Percentiles rank a stretch among this genome's conserved stretches.
Evolutionary conservation across 2,329 filamentous ascomycete species (phyloP).

Genomic region (Fusarium chlamydosporum): DNA sequence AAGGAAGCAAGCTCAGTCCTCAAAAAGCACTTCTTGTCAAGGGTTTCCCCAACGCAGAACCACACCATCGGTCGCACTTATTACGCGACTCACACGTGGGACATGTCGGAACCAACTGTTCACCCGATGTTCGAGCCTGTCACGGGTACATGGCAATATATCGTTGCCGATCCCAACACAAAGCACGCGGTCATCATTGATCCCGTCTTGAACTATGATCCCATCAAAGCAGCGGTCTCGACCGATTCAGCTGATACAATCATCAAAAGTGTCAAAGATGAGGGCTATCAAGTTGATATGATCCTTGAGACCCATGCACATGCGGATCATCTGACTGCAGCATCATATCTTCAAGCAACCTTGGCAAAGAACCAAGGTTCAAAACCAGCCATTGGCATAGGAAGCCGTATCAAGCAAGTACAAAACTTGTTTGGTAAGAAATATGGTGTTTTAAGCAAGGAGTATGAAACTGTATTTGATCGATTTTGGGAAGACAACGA

Average conservation of each 20-base stretch:
- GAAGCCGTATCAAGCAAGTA: constrained; percentile 65
- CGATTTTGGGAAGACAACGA: constrained; percentile 68
- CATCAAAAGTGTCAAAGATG: constrained; percentile 59
- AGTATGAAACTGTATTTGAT: constrained; percentile 66
- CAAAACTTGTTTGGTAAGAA: constrained; percentile 64
- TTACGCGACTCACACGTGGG: neutral
- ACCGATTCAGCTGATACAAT: constrained; percentile 68
- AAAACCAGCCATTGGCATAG: constrained; percentile 66
- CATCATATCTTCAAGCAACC: constrained; percentile 67
- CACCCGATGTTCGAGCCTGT: constrained; percentile 41
- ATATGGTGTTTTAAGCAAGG: constrained; percentile 62
- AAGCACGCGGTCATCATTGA: constrained; percentile 70
- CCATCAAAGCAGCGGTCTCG: constrained; percentile 57
- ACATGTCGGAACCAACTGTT: constrained; percentile 27
- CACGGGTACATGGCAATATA: constrained; percentile 71
- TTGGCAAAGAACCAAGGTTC: constrained; percentile 56
- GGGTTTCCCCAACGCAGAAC: neutral
- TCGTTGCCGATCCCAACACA: constrained; percentile 68
- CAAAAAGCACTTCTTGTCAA: neutral
- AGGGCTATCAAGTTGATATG: constrained; percentile 63
- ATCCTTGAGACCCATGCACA: constrained; percentile 75
- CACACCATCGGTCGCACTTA: neutral
- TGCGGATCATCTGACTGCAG: constrained; percentile 72
- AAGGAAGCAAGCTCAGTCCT: neutral
- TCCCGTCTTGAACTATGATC: constrained; percentile 71